Evolutionary conservation across 2,329 filamentous ascomycete species (phyloP), one percentile per base, ranked within the genome.

Genomic region (Colletotrichum sp.): DNA sequence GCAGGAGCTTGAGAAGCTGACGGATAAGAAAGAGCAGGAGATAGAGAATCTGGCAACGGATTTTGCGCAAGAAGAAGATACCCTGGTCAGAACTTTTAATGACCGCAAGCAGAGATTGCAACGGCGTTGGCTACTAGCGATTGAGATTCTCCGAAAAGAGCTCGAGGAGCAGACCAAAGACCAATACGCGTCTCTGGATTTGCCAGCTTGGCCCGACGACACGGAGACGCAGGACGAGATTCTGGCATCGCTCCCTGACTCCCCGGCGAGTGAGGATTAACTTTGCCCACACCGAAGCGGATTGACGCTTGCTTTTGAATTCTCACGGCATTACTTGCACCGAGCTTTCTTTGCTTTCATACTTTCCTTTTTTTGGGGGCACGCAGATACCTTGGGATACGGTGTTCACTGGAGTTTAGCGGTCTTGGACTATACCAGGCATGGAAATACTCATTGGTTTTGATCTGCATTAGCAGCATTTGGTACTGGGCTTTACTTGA

Each of bases 91-190:
- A 18, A 83, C 86, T 2, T 91, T 92, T 76, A 78, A 79, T 5
- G 82, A 84, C 21, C 86, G 91, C 24, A 87, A 85, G 79, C 79
- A 82, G 7, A 85, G 85, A 66, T 78, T 92, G 58, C 82, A 84
- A 12, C 83, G 84, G 56, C 85, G 90, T 71, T 93, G 91, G 91
- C 81, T 82, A 34, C 80, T 93, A 9, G 84, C 85, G 24, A 88
- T 88, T 66, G 88, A 91, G 77, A 87, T 93, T 18, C 81, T 90
- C 74, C 86, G 90, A 75, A 88, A 85, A 75, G 88, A 91, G 79
- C 80, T 92, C 64, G 89, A 91, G 78, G 81, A 82, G 15, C 81
- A 84, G 67, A 84, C 85, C 9, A 85, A 86, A 2, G 76, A 86
- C 34, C 82, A 79, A 73, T 92, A 88, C 77, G 88, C 85, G 5